Percentiles rank a stretch among this genome's conserved stretches.
Conservation (phyloP, 768 basidiomycete species). For the Daedaleopsis sinensis region DNA sequence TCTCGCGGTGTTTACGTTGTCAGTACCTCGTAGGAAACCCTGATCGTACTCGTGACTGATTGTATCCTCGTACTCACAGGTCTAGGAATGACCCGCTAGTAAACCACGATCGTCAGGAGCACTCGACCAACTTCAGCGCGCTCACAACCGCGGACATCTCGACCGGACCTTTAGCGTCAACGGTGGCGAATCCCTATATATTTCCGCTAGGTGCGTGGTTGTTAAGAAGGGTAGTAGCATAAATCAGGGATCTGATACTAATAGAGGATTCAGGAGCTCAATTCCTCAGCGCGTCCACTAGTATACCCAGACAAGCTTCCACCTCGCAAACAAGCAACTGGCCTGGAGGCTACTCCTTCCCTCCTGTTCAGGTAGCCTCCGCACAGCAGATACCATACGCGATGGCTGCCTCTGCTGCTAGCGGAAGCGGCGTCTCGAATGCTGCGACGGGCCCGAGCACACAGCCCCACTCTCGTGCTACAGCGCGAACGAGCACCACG, state of each 20-base stretch:
- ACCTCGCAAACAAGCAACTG: not conserved
- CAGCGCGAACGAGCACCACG: not conserved
- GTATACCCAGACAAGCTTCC: not conserved
- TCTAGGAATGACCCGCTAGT: not conserved
- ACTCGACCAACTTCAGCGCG: too few species aligned
- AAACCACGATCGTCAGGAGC: not conserved
- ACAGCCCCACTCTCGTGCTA: not conserved
- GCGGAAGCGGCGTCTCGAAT: not conserved
- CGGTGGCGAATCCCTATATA: not conserved
- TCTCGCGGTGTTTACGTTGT: not conserved
- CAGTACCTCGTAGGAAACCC: not conserved
- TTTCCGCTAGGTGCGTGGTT: not conserved
- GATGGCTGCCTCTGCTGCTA: not conserved
- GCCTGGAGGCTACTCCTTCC: not conserved
- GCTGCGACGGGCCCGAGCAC: not conserved
- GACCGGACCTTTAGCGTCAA: too few species aligned
- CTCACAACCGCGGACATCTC: too few species aligned
- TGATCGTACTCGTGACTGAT: not conserved
- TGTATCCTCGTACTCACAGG: not conserved
- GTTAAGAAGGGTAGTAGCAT: not conserved
- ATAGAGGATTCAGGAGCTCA: not conserved
- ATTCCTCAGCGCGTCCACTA: not conserved
- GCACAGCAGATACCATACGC: not conserved
- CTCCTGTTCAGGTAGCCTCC: not conserved
- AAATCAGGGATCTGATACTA: not conserved